Evolutionary conservation across 148 eudicot species (phyloP).

Genomic region (Rhododendron simsii): DNA sequence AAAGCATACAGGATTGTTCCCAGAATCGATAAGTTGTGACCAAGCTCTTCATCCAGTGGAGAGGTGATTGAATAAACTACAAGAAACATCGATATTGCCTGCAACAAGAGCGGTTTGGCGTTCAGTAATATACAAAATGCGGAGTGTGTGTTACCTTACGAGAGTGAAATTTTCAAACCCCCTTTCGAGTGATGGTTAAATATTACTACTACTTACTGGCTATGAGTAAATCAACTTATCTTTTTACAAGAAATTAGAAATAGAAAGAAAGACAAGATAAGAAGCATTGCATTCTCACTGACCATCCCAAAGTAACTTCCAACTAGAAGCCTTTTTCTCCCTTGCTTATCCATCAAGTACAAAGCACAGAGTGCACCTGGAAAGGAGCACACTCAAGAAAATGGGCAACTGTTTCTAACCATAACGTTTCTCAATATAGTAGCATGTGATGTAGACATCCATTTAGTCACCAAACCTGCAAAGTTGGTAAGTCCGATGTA

Average conservation of each 20-base stretch:
- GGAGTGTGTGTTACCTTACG: not conserved
- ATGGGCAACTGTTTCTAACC: not conserved
- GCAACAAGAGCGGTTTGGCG: conserved; percentile 16
- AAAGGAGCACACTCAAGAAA: conserved; percentile 5
- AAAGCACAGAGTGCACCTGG: conserved; percentile 71
- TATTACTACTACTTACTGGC: not conserved
- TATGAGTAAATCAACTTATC: not conserved
- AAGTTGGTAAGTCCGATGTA: conserved; percentile 71
- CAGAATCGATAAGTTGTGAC: conserved; percentile 57
- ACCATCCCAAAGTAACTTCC: conserved; percentile 91
- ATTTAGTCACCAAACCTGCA: conserved; percentile 48
- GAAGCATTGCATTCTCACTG: conserved; percentile 11
- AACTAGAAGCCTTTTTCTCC: conserved; percentile 61
- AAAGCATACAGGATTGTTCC: conserved; percentile 65
- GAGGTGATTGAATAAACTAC: conserved; percentile 46
- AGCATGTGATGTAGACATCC: not conserved
- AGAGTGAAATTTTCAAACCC: not conserved
- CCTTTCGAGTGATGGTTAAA: not conserved
- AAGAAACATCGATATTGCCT: conserved; percentile 76
- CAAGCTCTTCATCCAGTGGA: conserved; percentile 54
- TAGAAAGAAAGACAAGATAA: not conserved
- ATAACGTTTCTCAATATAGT: not conserved
- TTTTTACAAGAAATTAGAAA: not conserved
- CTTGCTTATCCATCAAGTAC: conserved; percentile 24
- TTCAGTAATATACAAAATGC: not conserved